Conservation (phyloP, 225 moss, liverwort and hornwort species). For the Neckera pumila region DNA sequence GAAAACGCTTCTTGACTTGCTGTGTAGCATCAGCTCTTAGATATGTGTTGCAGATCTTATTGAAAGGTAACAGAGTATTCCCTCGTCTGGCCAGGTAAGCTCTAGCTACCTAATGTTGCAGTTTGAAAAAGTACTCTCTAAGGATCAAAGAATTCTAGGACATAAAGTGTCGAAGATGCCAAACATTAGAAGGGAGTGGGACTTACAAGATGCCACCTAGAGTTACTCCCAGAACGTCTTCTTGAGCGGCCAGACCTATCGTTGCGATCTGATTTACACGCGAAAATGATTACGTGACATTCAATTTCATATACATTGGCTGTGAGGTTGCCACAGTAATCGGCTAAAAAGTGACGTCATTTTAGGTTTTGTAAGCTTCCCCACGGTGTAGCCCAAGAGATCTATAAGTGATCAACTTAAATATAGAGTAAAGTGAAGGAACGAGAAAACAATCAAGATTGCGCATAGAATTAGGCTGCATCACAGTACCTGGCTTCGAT, state of each 20-base stretch:
- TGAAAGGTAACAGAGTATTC: neutral
- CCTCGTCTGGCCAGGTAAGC: neutral
- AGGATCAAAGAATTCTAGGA: neutral
- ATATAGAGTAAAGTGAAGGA: neutral
- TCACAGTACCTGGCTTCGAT: slow-evolving; percentile 75
- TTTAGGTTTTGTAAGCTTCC: neutral
- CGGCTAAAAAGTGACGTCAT: neutral
- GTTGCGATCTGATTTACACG: slow-evolving; percentile 65
- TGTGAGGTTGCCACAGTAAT: neutral
- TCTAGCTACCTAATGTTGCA: neutral
- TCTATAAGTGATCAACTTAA: neutral
- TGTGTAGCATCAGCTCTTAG: neutral
- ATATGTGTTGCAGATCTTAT: neutral
- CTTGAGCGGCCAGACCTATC: slow-evolving; percentile 83
- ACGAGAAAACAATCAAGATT: neutral
- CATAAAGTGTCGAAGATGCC: neutral
- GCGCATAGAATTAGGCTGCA: neutral
- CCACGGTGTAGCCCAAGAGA: neutral
- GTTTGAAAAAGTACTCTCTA: neutral
- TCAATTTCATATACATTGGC: neutral
- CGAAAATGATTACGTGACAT: neutral
- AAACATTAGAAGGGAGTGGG: neutral
- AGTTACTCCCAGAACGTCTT: slow-evolving; percentile 76
- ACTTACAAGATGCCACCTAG: slow-evolving; percentile 82
- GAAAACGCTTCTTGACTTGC: neutral